Conservation (phyloP, 345 rosid species). For the Hibiscus syriacus region DNA sequence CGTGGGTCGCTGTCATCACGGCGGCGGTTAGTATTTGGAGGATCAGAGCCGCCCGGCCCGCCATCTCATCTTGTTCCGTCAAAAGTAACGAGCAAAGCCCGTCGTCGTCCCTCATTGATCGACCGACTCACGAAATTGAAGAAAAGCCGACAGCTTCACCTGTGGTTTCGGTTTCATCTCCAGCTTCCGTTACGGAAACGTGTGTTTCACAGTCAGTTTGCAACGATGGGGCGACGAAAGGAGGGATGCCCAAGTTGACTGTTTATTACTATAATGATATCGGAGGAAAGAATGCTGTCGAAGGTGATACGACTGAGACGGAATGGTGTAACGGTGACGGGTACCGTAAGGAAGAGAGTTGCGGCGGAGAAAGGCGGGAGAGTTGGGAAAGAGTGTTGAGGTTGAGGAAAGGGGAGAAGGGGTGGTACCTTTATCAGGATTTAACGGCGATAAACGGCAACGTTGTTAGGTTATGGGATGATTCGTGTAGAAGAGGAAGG, state of each 20-base stretch:
- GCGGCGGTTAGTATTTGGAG: slow-evolving; percentile 75
- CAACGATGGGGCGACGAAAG: slow-evolving; percentile 20
- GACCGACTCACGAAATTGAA: neutral
- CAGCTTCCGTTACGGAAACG: neutral
- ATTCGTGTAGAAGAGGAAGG: neutral
- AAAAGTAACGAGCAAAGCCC: neutral
- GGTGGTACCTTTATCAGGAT: slow-evolving; percentile 62
- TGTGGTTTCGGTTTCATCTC: slow-evolving; percentile 1
- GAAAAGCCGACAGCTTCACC: neutral
- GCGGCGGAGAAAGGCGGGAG: slow-evolving; percentile 30
- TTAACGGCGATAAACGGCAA: slow-evolving; percentile 56
- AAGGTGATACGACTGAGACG: neutral
- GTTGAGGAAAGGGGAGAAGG: slow-evolving; percentile 27
- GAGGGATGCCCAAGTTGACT: slow-evolving; percentile 32
- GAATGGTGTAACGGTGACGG: neutral
- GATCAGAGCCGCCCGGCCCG: slow-evolving; percentile 30
- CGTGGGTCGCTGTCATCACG: slow-evolving; percentile 62
- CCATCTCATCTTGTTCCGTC: neutral
- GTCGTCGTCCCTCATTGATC: neutral
- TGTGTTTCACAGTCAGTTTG: slow-evolving; percentile 10
- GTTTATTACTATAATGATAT: slow-evolving; percentile 30
- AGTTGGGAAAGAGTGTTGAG: slow-evolving; percentile 38
- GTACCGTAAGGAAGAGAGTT: neutral
- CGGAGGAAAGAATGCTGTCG: neutral
- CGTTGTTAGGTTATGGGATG: slow-evolving; percentile 72